Base-by-base conservation (phyloP, 225 moss, liverwort and hornwort genomes). In the Rhytidiadelphus loreus region DNA sequence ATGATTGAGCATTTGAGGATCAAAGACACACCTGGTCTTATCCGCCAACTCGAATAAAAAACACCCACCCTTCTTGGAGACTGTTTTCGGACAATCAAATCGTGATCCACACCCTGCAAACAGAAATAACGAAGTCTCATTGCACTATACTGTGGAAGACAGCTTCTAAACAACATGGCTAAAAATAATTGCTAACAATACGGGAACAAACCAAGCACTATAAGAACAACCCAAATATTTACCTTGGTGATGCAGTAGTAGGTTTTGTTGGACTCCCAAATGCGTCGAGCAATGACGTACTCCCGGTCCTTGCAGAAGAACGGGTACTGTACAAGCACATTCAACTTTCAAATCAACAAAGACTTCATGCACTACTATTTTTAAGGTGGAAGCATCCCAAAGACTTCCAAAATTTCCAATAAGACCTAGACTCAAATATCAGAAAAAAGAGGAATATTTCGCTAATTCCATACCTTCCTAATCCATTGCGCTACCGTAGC, bases 241-340 rank as follows among this genome's bases (percentile, higher is more conserved):
- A 98, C 98, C 97, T 95, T 93, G 6, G 96, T 96, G 66, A 98
- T 85, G 77, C 97, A 97, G 88, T 94, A 97, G 88, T 92, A 98
- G 8, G 92, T 89, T 74, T 85, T 91, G 60, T 94, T 96, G 35
- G 90, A 88, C 88, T 93, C 94, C 98, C 98, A 98, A 55, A 96
- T 96, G 76, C 98, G 95, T 56, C 97, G 96, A 35, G 92, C 93
- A 82, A 98, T 95, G 76, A 96, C 90, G 70, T 98, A 98, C 85
- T 98, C 98, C 46, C 98, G 96, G 91, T 98, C 96, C 83, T 98
- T 98, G 90, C 98, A 98, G 85, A 97, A 97, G 70, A 97, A 92
- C 53, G 98, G 98, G 87, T 94, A 98, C 98, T 98, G 93, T 44
- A 64, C 83, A 94, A 59, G 66, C 73, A 85, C 87, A 84, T 87